A percentile compares a stretch with the other conserved stretches of the same genome.
Evolutionary conservation across 345 rosid genomes (phyloP).

Genomic region (Turritis glabra): DNA sequence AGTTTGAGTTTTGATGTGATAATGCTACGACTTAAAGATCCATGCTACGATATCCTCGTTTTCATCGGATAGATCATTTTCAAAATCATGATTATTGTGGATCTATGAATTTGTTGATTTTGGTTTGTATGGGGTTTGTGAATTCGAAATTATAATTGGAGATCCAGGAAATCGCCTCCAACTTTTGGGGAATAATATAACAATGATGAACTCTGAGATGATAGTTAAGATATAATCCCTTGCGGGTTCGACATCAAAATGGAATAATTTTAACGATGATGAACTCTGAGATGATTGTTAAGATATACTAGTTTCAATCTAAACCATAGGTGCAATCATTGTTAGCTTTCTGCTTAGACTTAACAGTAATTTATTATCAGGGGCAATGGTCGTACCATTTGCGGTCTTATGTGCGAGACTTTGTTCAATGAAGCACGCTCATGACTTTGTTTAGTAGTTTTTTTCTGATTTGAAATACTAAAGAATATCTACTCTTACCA

Average conservation of each 20-base stretch:
- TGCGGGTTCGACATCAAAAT: too few species aligned
- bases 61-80: background rate
- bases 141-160: background rate
- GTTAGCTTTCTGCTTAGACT: too few species aligned
- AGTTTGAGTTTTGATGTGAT: background rate
- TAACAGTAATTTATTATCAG: too few species aligned
- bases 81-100: background rate
- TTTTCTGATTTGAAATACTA: too few species aligned
- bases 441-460: too few species aligned
- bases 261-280: background rate
- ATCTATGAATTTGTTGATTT: conserved; percentile 25
- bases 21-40: background rate
- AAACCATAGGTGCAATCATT: background rate
- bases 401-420: too few species aligned
- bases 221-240: too few species aligned
- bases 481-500: background rate
- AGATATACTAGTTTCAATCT: too few species aligned
- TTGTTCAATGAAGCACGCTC: too few species aligned
- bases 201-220: conserved; percentile 7
- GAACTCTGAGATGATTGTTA: conserved; percentile 1
- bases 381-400: too few species aligned
- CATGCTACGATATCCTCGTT: conserved; percentile 9
- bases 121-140: background rate
- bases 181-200: background rate
- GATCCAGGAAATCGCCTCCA: background rate